Evolutionary conservation across 352 stramenopile species (phyloP), one percentile per base, ranked within the genome.

Genomic region (Pythium oligandrum): DNA sequence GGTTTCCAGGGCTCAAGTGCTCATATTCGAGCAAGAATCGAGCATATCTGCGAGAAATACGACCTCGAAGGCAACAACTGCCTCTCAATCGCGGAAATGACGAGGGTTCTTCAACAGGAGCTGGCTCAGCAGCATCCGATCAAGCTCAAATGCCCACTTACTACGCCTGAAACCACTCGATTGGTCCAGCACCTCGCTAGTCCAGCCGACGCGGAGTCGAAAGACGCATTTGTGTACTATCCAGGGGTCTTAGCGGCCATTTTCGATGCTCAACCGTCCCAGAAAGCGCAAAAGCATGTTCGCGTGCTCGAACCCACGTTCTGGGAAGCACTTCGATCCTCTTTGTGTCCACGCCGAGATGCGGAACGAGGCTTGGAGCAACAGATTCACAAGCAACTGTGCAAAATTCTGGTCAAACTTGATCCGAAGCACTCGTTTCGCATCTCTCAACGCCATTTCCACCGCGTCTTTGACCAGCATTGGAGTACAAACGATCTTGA

Each of bases 331-430:
- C 55, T 83, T 6, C 68, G 68, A 1, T 68, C 64, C 17, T 47
- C 53, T 3, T 57, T 88, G 6, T 83, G 70, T 48, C 50, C 59
- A 9, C 36, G 51, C 10, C 38, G 38, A 42, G 63, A 55, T 33
- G 58, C 63, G 0, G 55, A 72, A 9, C 7, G 44, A 1, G 11
- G 12, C 4, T 50, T 66, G 10, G 61, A 71, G 34, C 47, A 59
- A 8, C 73, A 71, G 37, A 66, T 88, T 9, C 42, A 75, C 48
- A 31, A 43, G 26, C 74, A 88, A 47, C 49, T 88, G 12, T 54
- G 54, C 31, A 83, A 77, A 34, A 88, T 88, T 9, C 51, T 86
- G 30, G 10, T 34, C 4, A 88, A 84, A 59, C n/a, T 86, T 5
- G 77, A 88, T 42, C 51, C 61, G 0, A 48, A 63, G 6, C 9